phyloP scores from a whole-genome alignment of 257 asterid species.

The Solanum stenotomum region DNA sequence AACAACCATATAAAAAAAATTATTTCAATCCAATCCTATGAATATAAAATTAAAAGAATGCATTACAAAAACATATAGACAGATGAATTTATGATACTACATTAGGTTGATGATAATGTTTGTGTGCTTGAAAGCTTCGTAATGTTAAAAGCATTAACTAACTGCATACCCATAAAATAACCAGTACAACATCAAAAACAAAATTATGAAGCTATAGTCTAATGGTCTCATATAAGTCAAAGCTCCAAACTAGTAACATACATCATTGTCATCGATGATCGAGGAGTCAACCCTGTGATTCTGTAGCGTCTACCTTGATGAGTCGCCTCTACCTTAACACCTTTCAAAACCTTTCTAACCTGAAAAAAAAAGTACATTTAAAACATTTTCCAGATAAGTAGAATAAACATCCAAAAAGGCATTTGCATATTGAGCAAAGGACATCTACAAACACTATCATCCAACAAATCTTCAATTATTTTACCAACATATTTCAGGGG shows the following conservation, averaged over 20 bases:
- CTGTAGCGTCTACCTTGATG: conserved; percentile 35
- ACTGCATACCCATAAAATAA: neutral
- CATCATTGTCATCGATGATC: conserved; percentile 22
- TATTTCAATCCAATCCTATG: neutral
- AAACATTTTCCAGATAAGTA: neutral
- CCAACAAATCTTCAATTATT: neutral
- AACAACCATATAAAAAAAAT: neutral
- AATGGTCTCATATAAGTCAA: neutral
- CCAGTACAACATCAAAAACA: neutral
- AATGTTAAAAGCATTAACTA: neutral
- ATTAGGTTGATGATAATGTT: neutral
- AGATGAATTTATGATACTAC: neutral
- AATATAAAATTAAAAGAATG: neutral
- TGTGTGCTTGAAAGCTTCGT: neutral
- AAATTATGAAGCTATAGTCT: neutral
- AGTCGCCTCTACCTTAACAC: conserved; percentile 34
- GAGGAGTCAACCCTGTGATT: conserved; percentile 33
- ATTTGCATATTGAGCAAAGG: neutral
- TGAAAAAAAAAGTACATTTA: neutral
- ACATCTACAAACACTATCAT: neutral
- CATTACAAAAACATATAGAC: neutral
- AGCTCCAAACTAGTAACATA: conserved; percentile 18
- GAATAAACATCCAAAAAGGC: neutral
- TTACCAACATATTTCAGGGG: neutral
- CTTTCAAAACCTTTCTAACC: conserved; percentile 45